Base-by-base conservation (phyloP, 495 filamentous ascomycete species). In the Sordaria brevicollis region DNA sequence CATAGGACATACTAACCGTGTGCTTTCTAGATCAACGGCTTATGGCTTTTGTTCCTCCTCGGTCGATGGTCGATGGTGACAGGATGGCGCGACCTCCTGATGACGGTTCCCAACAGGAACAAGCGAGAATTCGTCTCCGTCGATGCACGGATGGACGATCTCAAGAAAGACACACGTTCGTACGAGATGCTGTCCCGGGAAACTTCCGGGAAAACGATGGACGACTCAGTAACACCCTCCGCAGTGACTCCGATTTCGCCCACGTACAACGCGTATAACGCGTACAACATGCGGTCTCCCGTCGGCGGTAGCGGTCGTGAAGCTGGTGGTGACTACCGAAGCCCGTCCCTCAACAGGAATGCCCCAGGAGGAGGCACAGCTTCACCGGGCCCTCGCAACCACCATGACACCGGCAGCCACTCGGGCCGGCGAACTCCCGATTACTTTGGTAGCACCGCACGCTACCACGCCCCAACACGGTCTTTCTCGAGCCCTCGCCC, bases 121-220 rank as follows among this genome's bases (percentile, higher is more conserved):
- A 76, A 86, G 81, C 73, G 79, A 80, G 95, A 98, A 74, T 98
- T 96, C 73, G 93, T 96, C 71, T 94, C 91, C 15, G 90, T 90
- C 25, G 94, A 97, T 73, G 93, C 93, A 31, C 86, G 87, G 70
- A 79, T 85, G 65, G 72, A 79, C 78, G 81, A 85, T 76, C 81
- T 87, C 74, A 86, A 89, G 69, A 81, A 84, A 75, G 88, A 91
- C 69, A 82, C 84, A 74, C 87, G 88, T 80, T 87, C 89, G 73
- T 96, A 93, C 85, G 92, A 97, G 81, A 93, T 96, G 89, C 88
- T 94, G 68, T 81, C 82, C 74, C 82, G 83, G 76, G 85, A 85
- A 62, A 62, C 29, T 69, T 81, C 84, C 75, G 81, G 81, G 74
- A 81, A 82, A 71, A 75, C 74, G 66, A 76, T 79, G 75, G 78